These are phyloP conservation scores for Ochromonadaceae sp. DNA, from an alignment of 352 stramenopile genomes.

Conservation along the genomic window DNA sequence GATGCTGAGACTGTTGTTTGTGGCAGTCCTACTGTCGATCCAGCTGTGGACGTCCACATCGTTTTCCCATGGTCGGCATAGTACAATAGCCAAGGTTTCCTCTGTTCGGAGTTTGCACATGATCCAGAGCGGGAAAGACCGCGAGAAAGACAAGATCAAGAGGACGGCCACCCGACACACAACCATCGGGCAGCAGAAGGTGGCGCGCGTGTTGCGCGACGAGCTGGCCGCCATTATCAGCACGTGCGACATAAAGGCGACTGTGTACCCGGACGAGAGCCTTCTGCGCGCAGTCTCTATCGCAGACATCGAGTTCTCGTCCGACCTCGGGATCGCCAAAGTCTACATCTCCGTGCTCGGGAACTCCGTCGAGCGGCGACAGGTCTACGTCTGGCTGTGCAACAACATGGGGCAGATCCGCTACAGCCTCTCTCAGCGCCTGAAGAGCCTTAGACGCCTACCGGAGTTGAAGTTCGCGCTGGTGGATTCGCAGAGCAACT, in stretches of 20 bases:
- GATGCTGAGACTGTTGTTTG: too few species aligned
- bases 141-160: too few species aligned
- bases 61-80: too few species aligned
- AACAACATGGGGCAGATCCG: neutral
- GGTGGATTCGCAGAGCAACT: too few species aligned
- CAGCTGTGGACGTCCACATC: too few species aligned
- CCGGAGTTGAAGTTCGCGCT: neutral
- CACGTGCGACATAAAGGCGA: neutral
- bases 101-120: too few species aligned
- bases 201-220: neutral
- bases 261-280: neutral
- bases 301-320: neutral
- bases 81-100: too few species aligned
- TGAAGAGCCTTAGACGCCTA: neutral
- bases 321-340: neutral
- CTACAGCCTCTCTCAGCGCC: neutral
- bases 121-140: too few species aligned
- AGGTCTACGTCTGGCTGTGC: neutral
- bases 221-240: neutral
- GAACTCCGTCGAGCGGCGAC: neutral
- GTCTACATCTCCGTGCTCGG: neutral
- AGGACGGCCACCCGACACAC: too few species aligned
- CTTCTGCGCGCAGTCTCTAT: neutral
- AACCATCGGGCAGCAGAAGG: too few species aligned
- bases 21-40: too few species aligned